A percentile compares a stretch with the other conserved stretches of the same genome.
phyloP scores from a whole-genome alignment of 257 asterid species.

The Scutellaria galericulata region DNA sequence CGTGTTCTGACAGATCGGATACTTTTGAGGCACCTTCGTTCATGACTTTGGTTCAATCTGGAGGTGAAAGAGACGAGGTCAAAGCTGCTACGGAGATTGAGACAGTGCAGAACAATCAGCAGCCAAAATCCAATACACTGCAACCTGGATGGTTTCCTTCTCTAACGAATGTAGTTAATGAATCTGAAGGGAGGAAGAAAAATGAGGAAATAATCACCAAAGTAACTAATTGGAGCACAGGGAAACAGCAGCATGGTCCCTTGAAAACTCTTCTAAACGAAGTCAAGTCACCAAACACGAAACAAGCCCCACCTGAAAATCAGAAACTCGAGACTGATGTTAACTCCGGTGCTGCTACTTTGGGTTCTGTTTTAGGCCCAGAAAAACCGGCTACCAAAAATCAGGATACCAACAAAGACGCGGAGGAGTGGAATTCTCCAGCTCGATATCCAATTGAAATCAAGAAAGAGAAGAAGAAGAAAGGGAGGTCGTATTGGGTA shows the following conservation, averaged over 20 bases:
- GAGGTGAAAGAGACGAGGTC: constrained; percentile 33
- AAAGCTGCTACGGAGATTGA: constrained; percentile 60
- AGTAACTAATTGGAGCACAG: constrained; percentile 76
- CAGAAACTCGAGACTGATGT: constrained; percentile 50
- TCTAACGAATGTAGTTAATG: constrained; percentile 64
- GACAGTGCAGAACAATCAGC: constrained; percentile 44
- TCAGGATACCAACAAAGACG: constrained; percentile 48
- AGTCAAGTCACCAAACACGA: constrained; percentile 60
- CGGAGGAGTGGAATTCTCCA: constrained; percentile 88
- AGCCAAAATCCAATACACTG: constrained; percentile 52
- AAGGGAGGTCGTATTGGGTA: constrained; percentile 70
- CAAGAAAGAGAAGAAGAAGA: constrained; percentile 84
- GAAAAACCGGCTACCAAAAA: constrained; percentile 41
- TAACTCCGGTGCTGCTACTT: constrained; percentile 43
- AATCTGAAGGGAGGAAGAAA: constrained; percentile 85
- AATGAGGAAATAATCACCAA: constrained; percentile 83
- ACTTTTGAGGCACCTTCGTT: constrained; percentile 75
- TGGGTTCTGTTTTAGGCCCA: constrained; percentile 40
- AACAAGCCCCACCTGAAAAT: constrained; percentile 46
- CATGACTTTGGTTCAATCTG: constrained; percentile 69
- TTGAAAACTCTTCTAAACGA: constrained; percentile 66
- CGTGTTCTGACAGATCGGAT: constrained; percentile 50
- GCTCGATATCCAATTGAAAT: constrained; percentile 80
- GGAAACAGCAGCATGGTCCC: constrained; percentile 72
- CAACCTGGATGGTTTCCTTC: constrained; percentile 83